phyloP scores from a whole-genome alignment of 495 filamentous ascomycete genomes.

The Penicillium turbatum region DNA sequence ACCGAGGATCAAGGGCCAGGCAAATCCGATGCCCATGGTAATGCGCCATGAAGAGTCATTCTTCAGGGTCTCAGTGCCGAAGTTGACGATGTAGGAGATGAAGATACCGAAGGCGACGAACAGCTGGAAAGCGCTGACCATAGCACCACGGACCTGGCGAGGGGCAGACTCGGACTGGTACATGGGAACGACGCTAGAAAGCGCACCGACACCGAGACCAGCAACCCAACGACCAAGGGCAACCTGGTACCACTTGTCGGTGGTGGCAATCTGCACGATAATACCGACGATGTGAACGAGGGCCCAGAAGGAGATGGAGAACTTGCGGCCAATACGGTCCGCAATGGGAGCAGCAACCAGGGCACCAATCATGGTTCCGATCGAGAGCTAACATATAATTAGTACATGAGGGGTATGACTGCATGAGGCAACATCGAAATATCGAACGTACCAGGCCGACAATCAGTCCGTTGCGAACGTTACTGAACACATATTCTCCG shows the following conservation, averaged over 20 bases:
- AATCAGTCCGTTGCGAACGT: constrained; percentile 53
- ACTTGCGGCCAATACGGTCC: constrained; percentile 50
- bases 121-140: constrained; percentile 74
- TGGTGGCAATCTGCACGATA: constrained; percentile 61
- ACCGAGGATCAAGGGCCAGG: constrained; percentile 71
- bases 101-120: constrained; percentile 87
- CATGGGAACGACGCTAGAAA: constrained; percentile 69
- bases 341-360: constrained; percentile 56
- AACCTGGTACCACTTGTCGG: constrained; percentile 50
- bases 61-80: constrained; percentile 55
- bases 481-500: constrained; percentile 46
- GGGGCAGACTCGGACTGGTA: constrained; percentile 69
- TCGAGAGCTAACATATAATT: constrained; percentile 42
- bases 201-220: constrained; percentile 64
- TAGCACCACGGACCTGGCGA: constrained; percentile 59
- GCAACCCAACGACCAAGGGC: constrained; percentile 56
- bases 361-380: constrained; percentile 67
- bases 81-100: constrained; percentile 77
- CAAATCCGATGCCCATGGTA: constrained; percentile 73
- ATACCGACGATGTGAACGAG: constrained; percentile 64
- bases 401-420: neutral
- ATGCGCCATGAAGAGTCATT: constrained; percentile 69
- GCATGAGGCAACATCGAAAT: neutral
- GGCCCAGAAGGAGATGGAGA: constrained; percentile 52
- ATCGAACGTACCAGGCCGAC: constrained; percentile 46